Evolutionary conservation across 2,329 filamentous ascomycete genomes (phyloP).

Genomic region (Epichloe coenophiala): DNA sequence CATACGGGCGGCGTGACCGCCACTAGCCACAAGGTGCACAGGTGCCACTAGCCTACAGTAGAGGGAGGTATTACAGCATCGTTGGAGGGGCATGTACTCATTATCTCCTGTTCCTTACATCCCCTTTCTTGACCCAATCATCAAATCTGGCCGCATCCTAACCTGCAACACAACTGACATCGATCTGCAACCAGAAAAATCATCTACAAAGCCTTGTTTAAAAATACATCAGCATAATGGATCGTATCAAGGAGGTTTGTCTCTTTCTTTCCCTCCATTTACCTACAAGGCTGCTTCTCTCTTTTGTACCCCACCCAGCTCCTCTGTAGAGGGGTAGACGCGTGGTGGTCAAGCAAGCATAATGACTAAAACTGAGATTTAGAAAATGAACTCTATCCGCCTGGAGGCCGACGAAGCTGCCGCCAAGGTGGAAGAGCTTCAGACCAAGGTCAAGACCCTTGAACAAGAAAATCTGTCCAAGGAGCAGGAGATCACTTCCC

Average conservation of each 20-base stretch:
- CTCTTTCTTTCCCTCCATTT: not conserved
- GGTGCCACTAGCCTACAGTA: slow-evolving; percentile 5
- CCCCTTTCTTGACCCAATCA: slow-evolving; percentile 19
- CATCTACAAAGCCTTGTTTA: slow-evolving; percentile 4
- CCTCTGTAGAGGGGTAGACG: slow-evolving; percentile 11
- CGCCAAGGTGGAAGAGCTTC: slow-evolving; percentile 74
- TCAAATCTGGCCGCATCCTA: slow-evolving; percentile 18
- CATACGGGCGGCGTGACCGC: slow-evolving; percentile 6
- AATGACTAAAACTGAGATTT: slow-evolving; percentile 6
- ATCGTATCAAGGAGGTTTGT: slow-evolving; percentile 82
- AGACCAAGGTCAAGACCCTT: slow-evolving; percentile 72
- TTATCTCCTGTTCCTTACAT: slow-evolving; percentile 10
- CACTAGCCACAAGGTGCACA: slow-evolving; percentile 15
- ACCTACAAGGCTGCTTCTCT: slow-evolving; percentile 7
- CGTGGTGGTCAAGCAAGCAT: not conserved
- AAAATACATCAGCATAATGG: slow-evolving; percentile 42
- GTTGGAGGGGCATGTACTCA: slow-evolving; percentile 23
- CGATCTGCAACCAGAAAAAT: slow-evolving; percentile 8
- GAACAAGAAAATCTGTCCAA: slow-evolving; percentile 94
- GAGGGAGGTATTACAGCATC: slow-evolving; percentile 8
- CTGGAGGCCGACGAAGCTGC: slow-evolving; percentile 81
- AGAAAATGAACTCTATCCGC: slow-evolving; percentile 95
- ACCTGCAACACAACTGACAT: slow-evolving; percentile 17
- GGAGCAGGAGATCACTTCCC: slow-evolving; percentile 95
- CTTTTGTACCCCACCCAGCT: slow-evolving; percentile 17